These are phyloP conservation scores for Trichophyton verrucosum DNA, from an alignment of 2,329 filamentous ascomycete genomes.

Conservation along the genomic window DNA sequence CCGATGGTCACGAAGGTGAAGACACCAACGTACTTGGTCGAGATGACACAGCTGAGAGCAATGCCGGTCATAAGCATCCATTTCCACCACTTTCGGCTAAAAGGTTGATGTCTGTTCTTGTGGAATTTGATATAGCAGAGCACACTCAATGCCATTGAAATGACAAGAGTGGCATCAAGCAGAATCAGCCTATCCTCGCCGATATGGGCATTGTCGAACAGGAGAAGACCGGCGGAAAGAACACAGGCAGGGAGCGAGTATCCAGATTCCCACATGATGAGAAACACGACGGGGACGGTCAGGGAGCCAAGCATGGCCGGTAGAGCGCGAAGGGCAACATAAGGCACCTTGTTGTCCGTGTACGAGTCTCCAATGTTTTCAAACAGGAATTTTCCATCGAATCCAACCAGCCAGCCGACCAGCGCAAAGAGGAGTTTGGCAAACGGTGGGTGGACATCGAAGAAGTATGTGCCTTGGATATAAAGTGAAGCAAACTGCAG, in stretches of 20 bases:
- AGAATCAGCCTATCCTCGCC: slow-evolving; percentile 92
- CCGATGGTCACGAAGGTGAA: slow-evolving; percentile 98
- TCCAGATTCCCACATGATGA: slow-evolving; percentile 99
- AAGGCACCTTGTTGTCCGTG: slow-evolving; percentile 91
- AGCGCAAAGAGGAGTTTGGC: slow-evolving; percentile 96
- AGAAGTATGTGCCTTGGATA: slow-evolving; percentile 95
- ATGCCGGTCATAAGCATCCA: slow-evolving; percentile 95
- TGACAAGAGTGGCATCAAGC: slow-evolving; percentile 82
- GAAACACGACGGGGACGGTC: slow-evolving; percentile 83
- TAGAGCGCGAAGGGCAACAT: slow-evolving; percentile 88
- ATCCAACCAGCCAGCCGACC: slow-evolving; percentile 94
- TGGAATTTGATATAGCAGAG: slow-evolving; percentile 96
- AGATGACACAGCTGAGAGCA: slow-evolving; percentile 90
- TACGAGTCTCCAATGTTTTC: slow-evolving; percentile 99
- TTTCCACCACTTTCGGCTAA: slow-evolving; percentile 98
- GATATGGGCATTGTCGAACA: slow-evolving; percentile 96
- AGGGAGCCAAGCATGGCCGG: slow-evolving; percentile 83
- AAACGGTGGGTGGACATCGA: slow-evolving; percentile 97
- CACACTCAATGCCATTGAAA: slow-evolving; percentile 92
- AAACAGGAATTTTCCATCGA: slow-evolving; percentile 93
- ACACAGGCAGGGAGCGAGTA: slow-evolving; percentile 91
- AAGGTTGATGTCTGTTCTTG: slow-evolving; percentile 80
- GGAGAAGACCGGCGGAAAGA: slow-evolving; percentile 69
- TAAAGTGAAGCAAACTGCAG: slow-evolving; percentile 53
- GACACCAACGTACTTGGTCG: slow-evolving; percentile 91